Percentiles rank a stretch among this genome's conserved stretches.
These are phyloP conservation scores for Diaporthe vexans DNA, from an alignment of 2,329 filamentous ascomycete species.

Conservation along the genomic window DNA sequence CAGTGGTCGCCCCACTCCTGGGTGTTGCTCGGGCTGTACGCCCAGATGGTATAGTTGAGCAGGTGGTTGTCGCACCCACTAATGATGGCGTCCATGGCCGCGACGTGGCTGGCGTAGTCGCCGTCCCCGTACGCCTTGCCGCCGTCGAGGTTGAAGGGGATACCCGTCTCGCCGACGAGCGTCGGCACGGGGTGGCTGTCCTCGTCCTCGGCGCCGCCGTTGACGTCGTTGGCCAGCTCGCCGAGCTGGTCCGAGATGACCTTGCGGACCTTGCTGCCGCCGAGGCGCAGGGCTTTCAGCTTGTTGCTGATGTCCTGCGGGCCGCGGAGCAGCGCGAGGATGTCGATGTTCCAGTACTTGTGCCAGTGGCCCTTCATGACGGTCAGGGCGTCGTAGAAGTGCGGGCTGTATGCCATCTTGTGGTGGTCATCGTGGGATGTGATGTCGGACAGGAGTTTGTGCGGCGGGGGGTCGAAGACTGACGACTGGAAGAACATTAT, in stretches of 20 bases:
- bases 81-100: constrained; percentile 45
- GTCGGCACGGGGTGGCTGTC: constrained; percentile 37
- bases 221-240: constrained; percentile 41
- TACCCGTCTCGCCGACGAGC: constrained; percentile 46
- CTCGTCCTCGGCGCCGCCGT: constrained; percentile 12
- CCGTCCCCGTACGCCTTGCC: constrained; percentile 44
- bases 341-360: constrained; percentile 46
- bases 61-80: constrained; percentile 45
- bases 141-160: constrained; percentile 46
- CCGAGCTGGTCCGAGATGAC: constrained; percentile 45
- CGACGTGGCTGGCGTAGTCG: constrained; percentile 45
- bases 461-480: constrained; percentile 44
- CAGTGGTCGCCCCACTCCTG: constrained; percentile 47
- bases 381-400: constrained; percentile 47
- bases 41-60: constrained; percentile 45
- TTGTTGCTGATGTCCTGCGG: constrained; percentile 43
- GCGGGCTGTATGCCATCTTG: constrained; percentile 44
- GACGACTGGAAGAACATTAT: constrained; percentile 45
- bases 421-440: constrained; percentile 5
- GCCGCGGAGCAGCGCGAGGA: constrained; percentile 45
- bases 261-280: constrained; percentile 42
- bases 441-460: constrained; percentile 33
- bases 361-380: constrained; percentile 47
- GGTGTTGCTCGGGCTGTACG: constrained; percentile 44
- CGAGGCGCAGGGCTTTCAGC: constrained; percentile 43